A percentile compares a stretch with the other conserved stretches of the same genome.
These are phyloP conservation scores for Davidsoniella australis DNA, from an alignment of 2,329 filamentous ascomycete species.

Conservation along the genomic window DNA sequence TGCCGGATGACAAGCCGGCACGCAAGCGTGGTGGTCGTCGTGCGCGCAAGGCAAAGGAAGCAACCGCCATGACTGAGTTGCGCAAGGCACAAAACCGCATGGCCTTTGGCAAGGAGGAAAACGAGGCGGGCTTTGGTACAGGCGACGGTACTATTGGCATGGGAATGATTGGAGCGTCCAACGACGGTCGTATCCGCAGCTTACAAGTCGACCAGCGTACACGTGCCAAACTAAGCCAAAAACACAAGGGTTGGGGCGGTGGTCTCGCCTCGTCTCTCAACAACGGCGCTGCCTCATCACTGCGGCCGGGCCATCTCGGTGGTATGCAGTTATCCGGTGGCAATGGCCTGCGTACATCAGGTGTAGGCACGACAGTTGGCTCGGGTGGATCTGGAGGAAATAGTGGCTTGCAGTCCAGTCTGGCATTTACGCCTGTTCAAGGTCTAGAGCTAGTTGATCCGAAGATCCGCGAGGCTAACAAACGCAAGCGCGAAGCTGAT, in stretches of 20 bases:
- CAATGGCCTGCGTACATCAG: conserved; percentile 63
- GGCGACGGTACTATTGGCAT: conserved; percentile 74
- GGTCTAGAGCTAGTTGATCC: conserved; percentile 91
- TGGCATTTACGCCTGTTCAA: conserved; percentile 89
- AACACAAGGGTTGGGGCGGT: conserved; percentile 82
- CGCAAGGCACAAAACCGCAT: conserved; percentile 92
- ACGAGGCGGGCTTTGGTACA: conserved; percentile 76
- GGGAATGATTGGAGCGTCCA: conserved; percentile 84
- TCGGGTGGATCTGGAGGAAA: conserved; percentile 19
- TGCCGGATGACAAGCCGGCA: conserved; percentile 86
- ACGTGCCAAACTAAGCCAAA: conserved; percentile 80
- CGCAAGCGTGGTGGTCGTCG: conserved; percentile 81
- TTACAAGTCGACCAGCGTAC: conserved; percentile 87
- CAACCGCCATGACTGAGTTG: conserved; percentile 89
- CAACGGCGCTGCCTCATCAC: conserved; percentile 53
- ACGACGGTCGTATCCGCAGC: conserved; percentile 76
- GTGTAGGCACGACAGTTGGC: conserved; percentile 57
- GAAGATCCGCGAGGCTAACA: conserved; percentile 74
- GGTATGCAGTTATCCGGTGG: conserved; percentile 22
- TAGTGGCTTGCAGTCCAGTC: conserved; percentile 64
- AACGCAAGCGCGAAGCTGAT: conserved; percentile 79
- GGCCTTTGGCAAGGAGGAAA: conserved; percentile 90
- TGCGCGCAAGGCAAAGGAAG: conserved; percentile 89
- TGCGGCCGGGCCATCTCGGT: conserved; percentile 28
- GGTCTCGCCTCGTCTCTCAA: conserved; percentile 66